Evolutionary conservation across 2,329 filamentous ascomycete species (phyloP), one percentile per base, ranked within the genome.

Genomic region (Hortaea sp.): DNA sequence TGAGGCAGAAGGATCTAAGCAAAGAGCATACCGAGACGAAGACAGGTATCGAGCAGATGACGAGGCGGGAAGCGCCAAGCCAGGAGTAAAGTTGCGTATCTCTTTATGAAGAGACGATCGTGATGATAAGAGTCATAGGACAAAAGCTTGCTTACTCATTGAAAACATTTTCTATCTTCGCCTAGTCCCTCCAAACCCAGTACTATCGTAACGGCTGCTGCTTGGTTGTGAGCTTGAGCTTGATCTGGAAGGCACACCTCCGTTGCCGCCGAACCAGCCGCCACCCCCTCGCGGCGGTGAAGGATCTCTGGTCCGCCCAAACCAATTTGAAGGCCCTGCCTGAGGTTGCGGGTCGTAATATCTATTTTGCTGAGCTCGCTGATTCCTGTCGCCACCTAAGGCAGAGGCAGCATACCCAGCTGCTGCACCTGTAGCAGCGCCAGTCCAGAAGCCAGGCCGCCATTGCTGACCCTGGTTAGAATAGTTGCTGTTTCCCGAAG

Each of bases 401-500:
- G 52, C 45, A 11, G 45, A 31, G 7, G 55, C 57, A 39, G 55
- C 57, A 38, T 55, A 57, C 10, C 51, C 52, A 41, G 52, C 56
- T 34, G 49, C 49, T 4, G 49, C 41, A 31, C 35, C 78, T 5
- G 81, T 80, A 48, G 75, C 73, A n/a, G 78, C 66, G 13, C 84
- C 84, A 12, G 71, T 76, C 84, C 84, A 88, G 66, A 88, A 88
- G 1, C 85, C 85, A 5, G 84, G 84, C 42, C 74, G 73, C 82
- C 83, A 88, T 47, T 40, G 29, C 41, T 53, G 30, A 46, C 43
- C 38, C 4, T 44, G 43, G 6, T 6, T 38, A 2, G 43, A 37
- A 29, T 35, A 46, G 4, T 48, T 39, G 7, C 47, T 41, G 32
- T 35, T 20, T 5, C 44, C 41, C 7, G 30, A 39, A 38, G 42